Base-by-base conservation (phyloP, 768 basidiomycete genomes). In the Mycena chlorophos region DNA sequence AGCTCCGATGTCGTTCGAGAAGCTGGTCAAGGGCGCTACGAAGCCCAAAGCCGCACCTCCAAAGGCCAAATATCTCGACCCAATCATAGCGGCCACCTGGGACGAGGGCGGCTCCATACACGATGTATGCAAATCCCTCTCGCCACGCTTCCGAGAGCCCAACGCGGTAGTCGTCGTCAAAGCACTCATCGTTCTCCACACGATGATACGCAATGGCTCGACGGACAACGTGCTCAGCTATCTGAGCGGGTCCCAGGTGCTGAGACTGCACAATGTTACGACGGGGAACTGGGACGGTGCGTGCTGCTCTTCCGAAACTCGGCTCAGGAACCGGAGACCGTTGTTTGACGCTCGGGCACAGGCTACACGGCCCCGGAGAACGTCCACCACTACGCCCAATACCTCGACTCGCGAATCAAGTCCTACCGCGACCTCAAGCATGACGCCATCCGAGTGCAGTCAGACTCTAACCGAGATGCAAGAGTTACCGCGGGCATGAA, bases 161-260 rank as follows among this genome's bases (percentile, higher is more conserved):
- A 98, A 98, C 71, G 84, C 86, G 16, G 84, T 95, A 46, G 94
- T 98, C 62, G 94, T 92, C n/a, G 98, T 98, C 84, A 99, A 99
- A 68, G 94, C 94, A 0, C 77, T 98, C 62, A 88, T 99, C 64
- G 92, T 96, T 3, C 77, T 98, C 5, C 97, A 99, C 69, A 92
- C 87, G 28, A 94, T 99, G 91, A 91, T 98, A 68, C 86, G 97
- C 25, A 93, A 91, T 58, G 97, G 97, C n/a, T 82, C 91, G 2
- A 97, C 95, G 5, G 94, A 98, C 76, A 92, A 94, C 67, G 83
- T 98, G 13, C 80, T 98, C 19, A 77, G 83, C 13, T 88, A 94
- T 71, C 81, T 98, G 34, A 87, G 91, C 4, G 82, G 86, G 29
- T 81, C 85, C 2, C 91, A 96, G 62, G 78, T 92, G n/a, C 74